These are phyloP conservation scores for Dichotomocladium elegans DNA, from an alignment of 371 early-diverging fungal species.

Conservation along the genomic window DNA sequence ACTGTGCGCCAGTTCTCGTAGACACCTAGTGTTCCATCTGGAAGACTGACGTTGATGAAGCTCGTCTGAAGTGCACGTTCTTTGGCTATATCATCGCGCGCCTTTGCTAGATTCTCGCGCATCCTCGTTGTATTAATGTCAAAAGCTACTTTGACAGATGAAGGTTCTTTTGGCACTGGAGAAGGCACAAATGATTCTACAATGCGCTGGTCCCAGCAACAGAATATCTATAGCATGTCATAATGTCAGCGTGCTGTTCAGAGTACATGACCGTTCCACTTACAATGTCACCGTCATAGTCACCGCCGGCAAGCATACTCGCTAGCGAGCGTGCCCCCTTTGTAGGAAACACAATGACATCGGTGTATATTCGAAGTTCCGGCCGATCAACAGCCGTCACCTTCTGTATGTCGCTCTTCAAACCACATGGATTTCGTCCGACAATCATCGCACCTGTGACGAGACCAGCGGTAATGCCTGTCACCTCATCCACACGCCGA, in stretches of 20 bases:
- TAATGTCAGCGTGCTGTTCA: background rate
- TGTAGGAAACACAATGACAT: conserved; percentile 38
- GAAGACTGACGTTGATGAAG: conserved; percentile 24
- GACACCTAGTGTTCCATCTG: conserved; percentile 29
- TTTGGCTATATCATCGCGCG: background rate
- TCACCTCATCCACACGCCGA: conserved; percentile 31
- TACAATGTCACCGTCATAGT: conserved; percentile 55
- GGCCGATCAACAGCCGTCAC: conserved; percentile 38
- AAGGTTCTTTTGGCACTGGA: conserved; percentile 12
- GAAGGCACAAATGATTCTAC: conserved; percentile 26
- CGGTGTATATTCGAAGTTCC: conserved; percentile 33
- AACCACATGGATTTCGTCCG: conserved; percentile 41
- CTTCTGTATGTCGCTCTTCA: conserved; percentile 43
- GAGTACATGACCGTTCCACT: background rate
- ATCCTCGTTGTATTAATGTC: conserved; percentile 20
- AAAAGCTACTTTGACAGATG: conserved; percentile 24
- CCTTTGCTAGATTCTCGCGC: conserved; percentile 7
- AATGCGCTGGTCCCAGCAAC: conserved; percentile 49
- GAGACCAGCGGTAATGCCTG: conserved; percentile 31
- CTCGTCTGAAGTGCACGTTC: conserved; percentile 24
- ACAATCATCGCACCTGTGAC: conserved; percentile 41
- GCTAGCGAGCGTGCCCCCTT: conserved; percentile 40
- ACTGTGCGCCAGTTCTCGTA: conserved; percentile 46
- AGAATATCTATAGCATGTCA: conserved; percentile 31
- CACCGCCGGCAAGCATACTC: conserved; percentile 44